A percentile compares a stretch with the other conserved stretches of the same genome.
Conservation (phyloP, 2,329 filamentous ascomycete species). For the Botryotinia narcissicola region DNA sequence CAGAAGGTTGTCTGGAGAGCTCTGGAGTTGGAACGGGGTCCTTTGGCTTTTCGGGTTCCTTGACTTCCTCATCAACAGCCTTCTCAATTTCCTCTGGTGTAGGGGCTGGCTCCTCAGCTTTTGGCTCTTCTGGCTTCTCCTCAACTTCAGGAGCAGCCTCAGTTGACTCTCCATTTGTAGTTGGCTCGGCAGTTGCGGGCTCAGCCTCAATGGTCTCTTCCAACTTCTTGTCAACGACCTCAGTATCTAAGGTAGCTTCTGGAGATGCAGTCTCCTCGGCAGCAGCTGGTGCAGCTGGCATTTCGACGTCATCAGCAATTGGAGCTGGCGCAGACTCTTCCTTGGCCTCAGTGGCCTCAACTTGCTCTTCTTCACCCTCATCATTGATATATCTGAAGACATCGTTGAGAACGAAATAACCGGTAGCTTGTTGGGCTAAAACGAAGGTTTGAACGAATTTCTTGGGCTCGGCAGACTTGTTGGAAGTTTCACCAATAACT, state of each 20-base stretch:
- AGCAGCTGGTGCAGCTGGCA: conserved; percentile 37
- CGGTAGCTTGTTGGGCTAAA: conserved; percentile 90
- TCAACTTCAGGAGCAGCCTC: conserved; percentile 38
- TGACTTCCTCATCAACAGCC: conserved; percentile 53
- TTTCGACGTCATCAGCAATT: conserved; percentile 37
- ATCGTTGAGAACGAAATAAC: conserved; percentile 98
- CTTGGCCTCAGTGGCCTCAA: conserved; percentile 42
- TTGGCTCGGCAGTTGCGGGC: conserved; percentile 38
- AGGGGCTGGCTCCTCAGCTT: conserved; percentile 38
- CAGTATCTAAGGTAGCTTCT: conserved; percentile 43
- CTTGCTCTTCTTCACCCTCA: conserved; percentile 71
- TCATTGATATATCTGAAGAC: conserved; percentile 93
- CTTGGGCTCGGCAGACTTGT: conserved; percentile 84
- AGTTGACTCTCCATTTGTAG: conserved; percentile 46
- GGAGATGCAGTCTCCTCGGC: conserved; percentile 38
- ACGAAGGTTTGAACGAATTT: conserved; percentile 99
- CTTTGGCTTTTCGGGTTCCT: conserved; percentile 65
- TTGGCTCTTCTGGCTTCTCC: conserved; percentile 35
- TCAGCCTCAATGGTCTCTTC: conserved; percentile 56
- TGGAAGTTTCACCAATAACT: conserved; percentile 96
- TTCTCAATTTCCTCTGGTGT: conserved; percentile 52
- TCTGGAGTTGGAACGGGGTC: conserved; percentile 55
- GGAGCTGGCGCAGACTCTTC: conserved; percentile 33
- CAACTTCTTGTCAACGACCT: conserved; percentile 70
- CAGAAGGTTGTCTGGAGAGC: conserved; percentile 33